Evolutionary conservation across 192 early-diverging fungal genomes (phyloP).

Genomic region (Piromyces finnis): DNA sequence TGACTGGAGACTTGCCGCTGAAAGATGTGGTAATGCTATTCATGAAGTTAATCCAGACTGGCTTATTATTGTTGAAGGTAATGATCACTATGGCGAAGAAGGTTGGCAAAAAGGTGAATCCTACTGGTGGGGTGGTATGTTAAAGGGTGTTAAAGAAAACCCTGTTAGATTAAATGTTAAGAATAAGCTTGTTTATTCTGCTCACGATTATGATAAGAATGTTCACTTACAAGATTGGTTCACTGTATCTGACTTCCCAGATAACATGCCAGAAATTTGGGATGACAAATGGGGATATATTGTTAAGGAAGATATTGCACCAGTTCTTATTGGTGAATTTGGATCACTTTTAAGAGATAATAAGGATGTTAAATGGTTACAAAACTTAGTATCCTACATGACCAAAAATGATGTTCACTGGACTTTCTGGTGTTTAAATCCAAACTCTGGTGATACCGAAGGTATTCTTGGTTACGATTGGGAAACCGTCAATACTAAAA

Average conservation of each 20-base stretch:
- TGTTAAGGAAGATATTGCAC: slow-evolving; percentile 5
- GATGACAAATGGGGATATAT: slow-evolving; percentile 10
- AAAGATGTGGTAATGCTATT: slow-evolving; percentile 8
- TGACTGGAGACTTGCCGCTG: slow-evolving; percentile 2
- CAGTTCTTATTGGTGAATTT: slow-evolving; percentile 13
- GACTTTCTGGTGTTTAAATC: slow-evolving; percentile 18
- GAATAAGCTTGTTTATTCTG: slow-evolving; percentile 6
- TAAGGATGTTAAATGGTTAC: slow-evolving; percentile 5
- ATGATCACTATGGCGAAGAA: background rate
- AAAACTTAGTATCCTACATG: slow-evolving; percentile 7
- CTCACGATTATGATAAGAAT: slow-evolving; percentile 4
- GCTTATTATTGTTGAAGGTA: slow-evolving; percentile 13
- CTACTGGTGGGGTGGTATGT: slow-evolving; percentile 11
- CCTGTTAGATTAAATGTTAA: slow-evolving; percentile 1
- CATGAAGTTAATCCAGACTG: slow-evolving; percentile 5
- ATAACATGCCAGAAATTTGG: slow-evolving; percentile 9
- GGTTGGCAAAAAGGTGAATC: background rate
- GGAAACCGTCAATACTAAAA: background rate
- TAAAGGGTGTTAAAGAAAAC: slow-evolving; percentile 3
- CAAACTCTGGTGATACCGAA: slow-evolving; percentile 14
- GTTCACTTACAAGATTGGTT: slow-evolving; percentile 8
- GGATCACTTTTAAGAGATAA: slow-evolving; percentile 8
- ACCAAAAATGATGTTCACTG: background rate
- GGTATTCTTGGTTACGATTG: slow-evolving; percentile 10
- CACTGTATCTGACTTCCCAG: slow-evolving; percentile 11